Evolutionary conservation across 2,329 filamentous ascomycete species (phyloP).

Genomic region (Penicillium olsonii): DNA sequence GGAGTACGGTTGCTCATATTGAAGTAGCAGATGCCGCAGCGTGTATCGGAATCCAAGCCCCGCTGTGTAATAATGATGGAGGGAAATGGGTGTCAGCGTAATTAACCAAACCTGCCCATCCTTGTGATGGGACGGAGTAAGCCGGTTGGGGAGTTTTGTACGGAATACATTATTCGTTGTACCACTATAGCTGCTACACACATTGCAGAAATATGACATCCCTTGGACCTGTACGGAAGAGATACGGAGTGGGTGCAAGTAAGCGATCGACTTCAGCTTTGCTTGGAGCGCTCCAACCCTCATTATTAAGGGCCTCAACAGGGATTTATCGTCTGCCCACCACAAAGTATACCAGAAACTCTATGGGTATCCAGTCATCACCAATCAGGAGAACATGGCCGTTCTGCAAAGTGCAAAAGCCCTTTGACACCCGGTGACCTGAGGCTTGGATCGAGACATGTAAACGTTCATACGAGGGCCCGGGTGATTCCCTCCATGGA

Average conservation of each 20-base stretch:
- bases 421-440: background rate
- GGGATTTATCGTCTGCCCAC: background rate
- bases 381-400: slow-evolving; percentile 5
- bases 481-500: slow-evolving; percentile 22
- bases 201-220: background rate
- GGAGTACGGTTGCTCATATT: too few species aligned
- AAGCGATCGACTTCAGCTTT: slow-evolving; percentile 17
- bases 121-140: slow-evolving; percentile 4
- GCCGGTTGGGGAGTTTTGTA: background rate
- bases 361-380: background rate
- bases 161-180: background rate
- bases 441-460: background rate
- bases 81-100: slow-evolving; percentile 2
- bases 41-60: slow-evolving; percentile 14
- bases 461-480: slow-evolving; percentile 4
- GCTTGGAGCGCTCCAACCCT: slow-evolving; percentile 4
- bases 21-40: slow-evolving; percentile 13
- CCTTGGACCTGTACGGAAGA: background rate
- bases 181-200: background rate
- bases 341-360: slow-evolving; percentile 5
- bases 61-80: slow-evolving; percentile 23
- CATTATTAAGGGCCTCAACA: background rate
- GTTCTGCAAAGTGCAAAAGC: slow-evolving; percentile 2
- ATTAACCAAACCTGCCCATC: slow-evolving; percentile 4
- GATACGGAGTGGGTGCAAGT: background rate